Evolutionary conservation across 768 basidiomycete genomes (phyloP).

Genomic region (Chlorophyllum brunneum): DNA sequence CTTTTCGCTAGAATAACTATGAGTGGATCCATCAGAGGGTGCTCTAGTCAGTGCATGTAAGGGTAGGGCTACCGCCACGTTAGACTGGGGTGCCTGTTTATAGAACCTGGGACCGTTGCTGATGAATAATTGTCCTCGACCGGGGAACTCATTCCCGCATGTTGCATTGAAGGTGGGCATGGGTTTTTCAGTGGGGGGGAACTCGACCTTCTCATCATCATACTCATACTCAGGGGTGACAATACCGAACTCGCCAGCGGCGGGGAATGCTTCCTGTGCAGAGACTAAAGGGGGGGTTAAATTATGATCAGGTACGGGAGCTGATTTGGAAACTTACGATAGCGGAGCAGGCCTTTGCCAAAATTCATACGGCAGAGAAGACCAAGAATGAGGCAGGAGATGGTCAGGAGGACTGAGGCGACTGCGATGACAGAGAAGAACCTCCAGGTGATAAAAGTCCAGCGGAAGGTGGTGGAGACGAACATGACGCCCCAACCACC

Average conservation of each 20-base stretch:
- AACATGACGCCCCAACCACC: conserved; percentile 74
- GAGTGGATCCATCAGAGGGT: conserved; percentile 27
- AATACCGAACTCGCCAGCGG: conserved; percentile 22
- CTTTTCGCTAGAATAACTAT: conserved; percentile 28
- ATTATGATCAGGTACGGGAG: background rate
- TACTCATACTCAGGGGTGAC: conserved; percentile 31
- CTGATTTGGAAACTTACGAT: conserved; percentile 44
- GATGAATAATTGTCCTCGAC: conserved; percentile 20
- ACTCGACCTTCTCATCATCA: conserved; percentile 57
- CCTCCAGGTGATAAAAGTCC: conserved; percentile 69
- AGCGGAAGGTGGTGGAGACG: conserved; percentile 65
- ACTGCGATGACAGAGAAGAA: conserved; percentile 68
- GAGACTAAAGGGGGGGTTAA: conserved; percentile 38
- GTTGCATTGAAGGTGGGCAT: conserved; percentile 52
- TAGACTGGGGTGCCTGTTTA: conserved; percentile 26
- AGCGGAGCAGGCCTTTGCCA: conserved; percentile 65
- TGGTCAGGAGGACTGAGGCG: conserved; percentile 53
- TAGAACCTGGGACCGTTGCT: conserved; percentile 45
- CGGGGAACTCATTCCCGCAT: conserved; percentile 29
- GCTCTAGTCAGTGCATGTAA: conserved; percentile 33
- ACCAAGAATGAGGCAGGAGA: conserved; percentile 56
- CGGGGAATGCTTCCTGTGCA: conserved; percentile 45
- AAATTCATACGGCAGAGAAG: conserved; percentile 71
- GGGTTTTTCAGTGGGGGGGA: conserved; percentile 49
- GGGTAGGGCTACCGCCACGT: conserved; percentile 25